These are phyloP conservation scores for Hypoxylon rickii DNA, from an alignment of 495 filamentous ascomycete genomes.

Conservation along the genomic window DNA sequence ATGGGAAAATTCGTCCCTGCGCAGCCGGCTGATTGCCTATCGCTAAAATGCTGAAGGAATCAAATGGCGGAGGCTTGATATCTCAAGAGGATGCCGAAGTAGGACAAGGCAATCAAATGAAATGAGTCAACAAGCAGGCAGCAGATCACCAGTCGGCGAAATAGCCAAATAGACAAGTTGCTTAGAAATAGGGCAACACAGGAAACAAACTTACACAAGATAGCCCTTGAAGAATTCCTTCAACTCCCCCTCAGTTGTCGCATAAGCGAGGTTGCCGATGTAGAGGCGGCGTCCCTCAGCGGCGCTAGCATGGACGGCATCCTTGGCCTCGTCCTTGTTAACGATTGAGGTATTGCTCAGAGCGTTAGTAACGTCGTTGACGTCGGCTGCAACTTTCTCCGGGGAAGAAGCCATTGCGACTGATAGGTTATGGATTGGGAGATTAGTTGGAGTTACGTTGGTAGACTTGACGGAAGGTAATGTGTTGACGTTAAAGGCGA, in stretches of 20 bases:
- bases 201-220: conserved; percentile 79
- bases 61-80: background rate
- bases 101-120: conserved; percentile 17
- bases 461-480: conserved; percentile 41
- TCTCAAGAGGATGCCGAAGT: conserved; percentile 1
- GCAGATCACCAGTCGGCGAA: background rate
- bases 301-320: conserved; percentile 92
- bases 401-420: conserved; percentile 64
- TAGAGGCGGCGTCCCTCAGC: conserved; percentile 98
- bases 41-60: background rate
- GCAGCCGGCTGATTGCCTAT: background rate
- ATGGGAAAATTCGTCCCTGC: background rate
- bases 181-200: background rate
- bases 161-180: background rate
- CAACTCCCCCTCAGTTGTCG: conserved; percentile 99
- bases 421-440: conserved; percentile 43
- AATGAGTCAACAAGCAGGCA: conserved; percentile 9
- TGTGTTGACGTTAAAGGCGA: conserved; percentile 45
- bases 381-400: conserved; percentile 64
- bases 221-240: conserved; percentile 98
- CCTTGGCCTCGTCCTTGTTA: conserved; percentile 62
- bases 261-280: conserved; percentile 99
- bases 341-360: conserved; percentile 73
- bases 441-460: conserved; percentile 42
- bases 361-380: conserved; percentile 85